Base-by-base conservation (phyloP, 108 stramenopile species). In the Asterionellopsis glacialis region DNA sequence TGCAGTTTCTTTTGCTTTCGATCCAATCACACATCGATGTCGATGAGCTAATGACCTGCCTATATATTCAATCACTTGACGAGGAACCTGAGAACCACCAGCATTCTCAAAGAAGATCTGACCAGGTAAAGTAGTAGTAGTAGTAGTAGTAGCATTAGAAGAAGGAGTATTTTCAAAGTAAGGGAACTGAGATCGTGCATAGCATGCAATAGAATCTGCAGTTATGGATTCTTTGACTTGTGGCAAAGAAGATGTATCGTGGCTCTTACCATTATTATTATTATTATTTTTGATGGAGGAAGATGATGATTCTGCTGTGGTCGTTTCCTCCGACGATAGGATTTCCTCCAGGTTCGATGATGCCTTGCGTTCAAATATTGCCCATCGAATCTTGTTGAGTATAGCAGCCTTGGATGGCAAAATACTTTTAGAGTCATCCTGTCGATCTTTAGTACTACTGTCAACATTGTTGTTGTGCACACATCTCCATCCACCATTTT, bases 91-190 rank as follows among this genome's bases (percentile, higher is more conserved):
- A 0, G 89, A 62, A 11, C 93, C 93, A 11, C 93, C 93, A 16
- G 89, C 89, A 61, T 87, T 90, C 52, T 94, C 93, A 50, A 90
- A 80, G 64, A 89, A 94, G 7, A 92, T 57, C 61, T 67, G 59
- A 25, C 33, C 26, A 19, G 7, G 23, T 50, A 59, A 18, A 25
- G 5, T 41, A 13, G 10, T 18, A 16, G 39, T 40, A 33, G 45
- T 41, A 41, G 69, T 25, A 38, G 53, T 15, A 43, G 39, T 19
- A 44, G 27, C 24, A 51, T 51, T 27, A 33, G 52, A 57, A 3
- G 52, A 26, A 28, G 61, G 11, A 57, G n/a, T 18, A 40, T 47
- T 16, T n/a, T 74, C 24, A 56, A 82, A 92, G 65, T 78, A 92
- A 14, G 85, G 85, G 64, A 87, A 92, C 45, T 79, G 84, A 22